Conservation (phyloP, 2,329 filamentous ascomycete genomes). For the Pseudogymnoascus sp. region DNA sequence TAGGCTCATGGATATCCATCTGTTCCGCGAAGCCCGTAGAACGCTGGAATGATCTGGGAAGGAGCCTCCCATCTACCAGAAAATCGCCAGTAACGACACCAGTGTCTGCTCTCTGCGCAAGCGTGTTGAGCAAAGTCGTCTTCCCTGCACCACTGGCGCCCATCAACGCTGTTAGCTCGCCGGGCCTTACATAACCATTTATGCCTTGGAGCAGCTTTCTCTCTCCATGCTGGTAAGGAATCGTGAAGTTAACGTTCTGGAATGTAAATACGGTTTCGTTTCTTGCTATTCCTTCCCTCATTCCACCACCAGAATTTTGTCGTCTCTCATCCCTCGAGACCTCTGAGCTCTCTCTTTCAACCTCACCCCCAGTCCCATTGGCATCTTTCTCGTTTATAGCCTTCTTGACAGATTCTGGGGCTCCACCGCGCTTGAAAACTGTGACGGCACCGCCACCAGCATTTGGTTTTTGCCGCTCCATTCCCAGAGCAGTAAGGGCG, state of each 20-base stretch:
- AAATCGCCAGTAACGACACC: constrained; percentile 56
- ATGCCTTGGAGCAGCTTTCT: constrained; percentile 53
- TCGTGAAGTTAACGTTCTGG: constrained; percentile 56
- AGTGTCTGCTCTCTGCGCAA: constrained; percentile 55
- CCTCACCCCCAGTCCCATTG: constrained; percentile 20
- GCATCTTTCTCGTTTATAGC: constrained; percentile 42
- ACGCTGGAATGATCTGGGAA: constrained; percentile 53
- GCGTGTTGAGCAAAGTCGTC: constrained; percentile 56
- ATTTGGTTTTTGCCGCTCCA: constrained; percentile 47
- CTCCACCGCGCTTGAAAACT: constrained; percentile 55
- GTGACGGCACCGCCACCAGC: constrained; percentile 51
- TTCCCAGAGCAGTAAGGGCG: constrained; percentile 32
- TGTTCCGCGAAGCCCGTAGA: constrained; percentile 59
- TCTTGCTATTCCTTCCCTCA: constrained; percentile 44
- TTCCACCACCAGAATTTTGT: constrained; percentile 24
- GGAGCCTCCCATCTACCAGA: constrained; percentile 50
- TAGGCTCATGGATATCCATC: constrained; percentile 54
- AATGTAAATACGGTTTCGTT: constrained; percentile 53
- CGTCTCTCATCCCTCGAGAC: constrained; percentile 18
- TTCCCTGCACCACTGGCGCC: constrained; percentile 57
- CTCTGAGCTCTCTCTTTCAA: constrained; percentile 20
- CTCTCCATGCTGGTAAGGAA: constrained; percentile 56
- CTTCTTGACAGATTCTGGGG: constrained; percentile 45
- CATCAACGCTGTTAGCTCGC: constrained; percentile 54
- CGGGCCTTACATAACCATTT: constrained; percentile 53